Evolutionary conservation across 352 stramenopile species (phyloP), one percentile per base, ranked within the genome.

Genomic region (Globisporangium abappressorium): DNA sequence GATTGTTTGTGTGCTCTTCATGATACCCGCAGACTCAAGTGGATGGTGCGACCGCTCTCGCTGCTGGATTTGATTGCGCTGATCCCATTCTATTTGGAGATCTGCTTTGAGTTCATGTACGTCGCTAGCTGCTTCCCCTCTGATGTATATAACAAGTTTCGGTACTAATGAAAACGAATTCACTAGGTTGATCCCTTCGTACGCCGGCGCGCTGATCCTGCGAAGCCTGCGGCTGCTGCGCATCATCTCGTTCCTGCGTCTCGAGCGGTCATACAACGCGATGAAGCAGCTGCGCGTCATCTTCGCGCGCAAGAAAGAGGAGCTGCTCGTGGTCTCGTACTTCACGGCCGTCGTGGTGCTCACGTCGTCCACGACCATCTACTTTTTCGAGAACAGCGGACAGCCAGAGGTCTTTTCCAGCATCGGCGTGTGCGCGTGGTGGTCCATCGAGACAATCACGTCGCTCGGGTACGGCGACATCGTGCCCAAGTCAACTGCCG

Each of bases 401-500:
- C 81, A 90, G 63, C 81, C 82, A 2, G 71, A 59, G 9, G 64
- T 80, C 7, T 89, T 89, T 47, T 76, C 81, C 5, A 85, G 63
- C 69, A 77, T 90, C 55, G 70, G 79, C 15, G 71, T 79, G 5
- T 82, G 70, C 41, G 67, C 82, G 20, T 90, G 82, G 82, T 90
- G 82, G 82, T 72, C 79, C 0, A 62, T 90, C 12, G 81, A 87
- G 66, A 90, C 82, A 2, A 88, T 89, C 69, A 89, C 82, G 26
- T 90, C 82, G 18, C 81, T 90, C 11, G 82, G 82, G 15, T 90
- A 90, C 43, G 82, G 82, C 24, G 82, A 90, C 49, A 72, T 87
- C 9, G 82, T 90, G 54, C 82, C 82, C 3, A 64, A 77, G 36
- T 89, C 82, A 7, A 62, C 30, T 24, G 64, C 74, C 8, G 82